phyloP scores from a whole-genome alignment of 2,329 filamentous ascomycete genomes.

The Colletotrichum sp. region DNA sequence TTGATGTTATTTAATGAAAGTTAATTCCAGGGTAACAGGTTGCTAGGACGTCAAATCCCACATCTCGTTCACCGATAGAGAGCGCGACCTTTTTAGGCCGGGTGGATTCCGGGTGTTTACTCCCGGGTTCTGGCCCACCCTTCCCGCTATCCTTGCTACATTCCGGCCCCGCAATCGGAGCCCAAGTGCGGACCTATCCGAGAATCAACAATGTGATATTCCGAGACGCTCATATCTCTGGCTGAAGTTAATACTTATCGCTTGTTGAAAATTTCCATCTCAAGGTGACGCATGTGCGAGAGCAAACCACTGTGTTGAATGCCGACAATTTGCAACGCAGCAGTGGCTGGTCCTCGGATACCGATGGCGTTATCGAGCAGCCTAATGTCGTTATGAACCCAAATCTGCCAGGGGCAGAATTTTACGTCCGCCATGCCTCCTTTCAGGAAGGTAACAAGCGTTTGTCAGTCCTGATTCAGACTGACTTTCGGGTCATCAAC shows the following conservation, averaged over 20 bases:
- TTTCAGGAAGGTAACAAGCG: background rate
- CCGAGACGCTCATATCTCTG: background rate
- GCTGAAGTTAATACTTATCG: background rate
- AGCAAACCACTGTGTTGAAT: background rate
- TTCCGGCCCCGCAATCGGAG: background rate
- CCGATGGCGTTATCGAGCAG: slow-evolving; percentile 10
- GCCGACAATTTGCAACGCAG: background rate
- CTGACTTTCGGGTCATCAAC: background rate
- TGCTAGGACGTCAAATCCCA: background rate
- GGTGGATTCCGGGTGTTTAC: background rate
- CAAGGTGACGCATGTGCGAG: rapidly evolving
- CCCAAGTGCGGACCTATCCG: background rate
- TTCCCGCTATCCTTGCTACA: background rate
- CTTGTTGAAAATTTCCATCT: background rate
- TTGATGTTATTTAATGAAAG: background rate
- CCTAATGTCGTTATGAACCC: slow-evolving; percentile 16
- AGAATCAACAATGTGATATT: background rate
- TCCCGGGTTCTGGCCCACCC: background rate
- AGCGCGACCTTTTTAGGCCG: background rate
- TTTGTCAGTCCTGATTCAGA: background rate
- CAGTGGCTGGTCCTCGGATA: background rate
- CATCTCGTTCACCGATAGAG: background rate
- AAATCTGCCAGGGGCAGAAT: background rate
- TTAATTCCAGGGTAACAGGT: rapidly evolving
- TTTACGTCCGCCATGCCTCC: background rate